phyloP scores from a whole-genome alignment of 2,329 filamentous ascomycete species.

The Bipolaris oryzae region DNA sequence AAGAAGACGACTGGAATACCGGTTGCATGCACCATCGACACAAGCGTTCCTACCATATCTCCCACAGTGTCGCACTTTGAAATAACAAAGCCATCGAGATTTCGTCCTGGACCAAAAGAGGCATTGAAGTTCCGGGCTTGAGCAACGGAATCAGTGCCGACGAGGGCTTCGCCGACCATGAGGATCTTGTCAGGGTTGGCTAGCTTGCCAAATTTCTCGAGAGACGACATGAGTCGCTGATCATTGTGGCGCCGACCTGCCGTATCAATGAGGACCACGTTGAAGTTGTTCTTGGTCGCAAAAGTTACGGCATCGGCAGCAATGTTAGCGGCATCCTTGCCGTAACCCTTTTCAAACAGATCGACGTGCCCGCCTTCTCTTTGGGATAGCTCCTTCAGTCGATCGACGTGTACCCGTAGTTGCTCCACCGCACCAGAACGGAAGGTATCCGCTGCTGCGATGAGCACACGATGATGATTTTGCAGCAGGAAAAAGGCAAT shows the following conservation, averaged over 20 bases:
- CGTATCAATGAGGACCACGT: conserved; percentile 96
- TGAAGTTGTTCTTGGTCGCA: conserved; percentile 75
- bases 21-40: conserved; percentile 96
- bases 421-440: conserved; percentile 97
- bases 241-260: conserved; percentile 96
- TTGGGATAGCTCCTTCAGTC: conserved; percentile 84
- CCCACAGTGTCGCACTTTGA: conserved; percentile 98
- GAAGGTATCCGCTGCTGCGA: conserved; percentile 96
- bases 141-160: conserved; percentile 92
- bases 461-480: conserved; percentile 94
- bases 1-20: conserved; percentile 95
- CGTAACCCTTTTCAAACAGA: conserved; percentile 95
- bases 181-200: conserved; percentile 97
- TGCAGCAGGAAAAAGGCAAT: conserved; percentile 98
- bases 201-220: conserved; percentile 97
- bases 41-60: conserved; percentile 96
- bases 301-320: conserved; percentile 90
- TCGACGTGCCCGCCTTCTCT: conserved; percentile 83
- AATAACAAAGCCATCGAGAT: conserved; percentile 95
- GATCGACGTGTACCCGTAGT: conserved; percentile 91
- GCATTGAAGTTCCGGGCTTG: conserved; percentile 97
- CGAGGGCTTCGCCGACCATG: conserved; percentile 93
- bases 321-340: conserved; percentile 94
- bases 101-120: conserved; percentile 80
- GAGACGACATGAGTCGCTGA: conserved; percentile 89